These are phyloP conservation scores for Furcasterigmium sp. DNA, from an alignment of 2,329 filamentous ascomycete genomes.

Conservation along the genomic window DNA sequence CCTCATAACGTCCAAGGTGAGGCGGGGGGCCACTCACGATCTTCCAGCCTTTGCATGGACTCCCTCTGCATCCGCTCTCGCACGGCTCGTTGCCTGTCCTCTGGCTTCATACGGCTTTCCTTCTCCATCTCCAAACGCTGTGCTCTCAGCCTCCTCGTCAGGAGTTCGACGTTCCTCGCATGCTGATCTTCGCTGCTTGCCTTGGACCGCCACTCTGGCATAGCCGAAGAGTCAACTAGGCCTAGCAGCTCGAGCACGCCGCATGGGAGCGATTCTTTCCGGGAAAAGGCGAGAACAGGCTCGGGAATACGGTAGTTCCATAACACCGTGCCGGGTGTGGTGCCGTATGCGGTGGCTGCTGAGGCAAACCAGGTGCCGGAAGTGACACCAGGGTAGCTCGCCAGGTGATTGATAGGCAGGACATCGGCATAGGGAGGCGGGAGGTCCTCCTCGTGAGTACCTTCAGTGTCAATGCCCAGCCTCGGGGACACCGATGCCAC, in stretches of 20 bases:
- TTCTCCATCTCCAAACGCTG: slow-evolving; percentile 33
- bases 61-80: slow-evolving; percentile 36
- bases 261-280: slow-evolving; percentile 50
- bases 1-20: no score
- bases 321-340: slow-evolving; percentile 47
- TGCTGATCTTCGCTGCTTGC: slow-evolving; percentile 34
- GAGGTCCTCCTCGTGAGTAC: slow-evolving; percentile 3
- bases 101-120: slow-evolving; percentile 37
- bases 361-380: slow-evolving; percentile 53
- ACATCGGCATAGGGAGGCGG: slow-evolving; percentile 23
- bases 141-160: slow-evolving; percentile 30
- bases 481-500: slow-evolving; percentile 13
- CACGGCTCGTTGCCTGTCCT: slow-evolving; percentile 33
- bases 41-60: slow-evolving; percentile 37
- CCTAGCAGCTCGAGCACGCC: slow-evolving; percentile 52
- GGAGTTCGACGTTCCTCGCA: slow-evolving; percentile 28
- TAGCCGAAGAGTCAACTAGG: slow-evolving; percentile 42
- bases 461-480: slow-evolving; percentile 3
- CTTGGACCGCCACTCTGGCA: slow-evolving; percentile 42
- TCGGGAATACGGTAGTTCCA: slow-evolving; percentile 57
- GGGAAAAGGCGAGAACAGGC: slow-evolving; percentile 43
- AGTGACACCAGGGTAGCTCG: slow-evolving; percentile 23
- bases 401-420: slow-evolving; percentile 43
- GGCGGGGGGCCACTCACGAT: slow-evolving; percentile 34
- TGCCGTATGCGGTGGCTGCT: slow-evolving; percentile 49